Evolutionary conservation across 768 basidiomycete species (phyloP).

Genomic region (Phanerodontia chrysosporium): DNA sequence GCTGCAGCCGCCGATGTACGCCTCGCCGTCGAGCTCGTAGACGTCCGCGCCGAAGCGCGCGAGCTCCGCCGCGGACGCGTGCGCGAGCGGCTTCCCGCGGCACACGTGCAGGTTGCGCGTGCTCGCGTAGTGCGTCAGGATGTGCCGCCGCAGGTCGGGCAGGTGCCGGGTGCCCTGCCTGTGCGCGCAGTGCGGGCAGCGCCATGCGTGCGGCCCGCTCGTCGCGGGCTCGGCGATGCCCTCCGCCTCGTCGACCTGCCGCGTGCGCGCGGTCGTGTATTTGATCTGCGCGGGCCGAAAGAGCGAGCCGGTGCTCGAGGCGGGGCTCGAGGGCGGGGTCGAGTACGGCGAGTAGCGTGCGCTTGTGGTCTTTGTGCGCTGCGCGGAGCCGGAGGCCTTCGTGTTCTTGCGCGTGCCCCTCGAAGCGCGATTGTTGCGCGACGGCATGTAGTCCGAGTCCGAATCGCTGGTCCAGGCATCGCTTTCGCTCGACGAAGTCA

Average conservation of each 20-base stretch:
- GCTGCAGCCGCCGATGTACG: conserved; percentile 17
- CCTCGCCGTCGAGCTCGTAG: conserved; percentile 8
- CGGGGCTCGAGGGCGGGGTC: neutral
- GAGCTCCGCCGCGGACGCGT: neutral
- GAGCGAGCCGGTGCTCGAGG: neutral
- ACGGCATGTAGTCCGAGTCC: neutral
- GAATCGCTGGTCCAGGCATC: neutral
- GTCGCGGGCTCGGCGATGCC: neutral
- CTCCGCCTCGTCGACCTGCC: neutral
- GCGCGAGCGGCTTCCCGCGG: conserved; percentile 13
- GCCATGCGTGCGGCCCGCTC: neutral
- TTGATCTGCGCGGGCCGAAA: neutral
- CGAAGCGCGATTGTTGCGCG: neutral
- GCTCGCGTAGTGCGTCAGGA: conserved; percentile 12
- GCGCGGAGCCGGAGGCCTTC: no score
- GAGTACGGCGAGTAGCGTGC: no score
- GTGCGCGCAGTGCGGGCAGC: conserved; percentile 9
- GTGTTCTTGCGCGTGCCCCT: neutral
- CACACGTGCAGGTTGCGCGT: conserved; percentile 10
- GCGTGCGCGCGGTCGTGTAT: neutral
- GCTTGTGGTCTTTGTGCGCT: no score
- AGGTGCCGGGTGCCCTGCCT: conserved; percentile 5
- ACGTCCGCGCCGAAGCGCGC: neutral
- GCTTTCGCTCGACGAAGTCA: neutral
- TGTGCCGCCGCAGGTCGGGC: conserved; percentile 17